Evolutionary conservation across 805 yeast species (phyloP), one percentile per base, ranked within the genome.

Genomic region (Pichia occidentalis): DNA sequence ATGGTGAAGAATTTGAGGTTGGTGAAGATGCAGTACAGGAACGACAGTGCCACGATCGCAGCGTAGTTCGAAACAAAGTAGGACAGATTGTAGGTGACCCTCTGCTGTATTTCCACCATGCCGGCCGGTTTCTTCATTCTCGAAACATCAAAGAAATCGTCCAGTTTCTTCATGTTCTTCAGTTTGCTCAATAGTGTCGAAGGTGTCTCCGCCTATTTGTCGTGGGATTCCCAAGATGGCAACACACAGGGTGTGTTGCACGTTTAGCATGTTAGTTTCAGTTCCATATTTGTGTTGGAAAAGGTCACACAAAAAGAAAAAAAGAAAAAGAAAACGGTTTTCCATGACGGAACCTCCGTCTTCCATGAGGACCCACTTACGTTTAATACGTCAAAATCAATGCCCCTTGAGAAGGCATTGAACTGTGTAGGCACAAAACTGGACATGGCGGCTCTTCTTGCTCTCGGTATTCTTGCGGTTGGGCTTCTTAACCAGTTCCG

Each of bases 121-220:
- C 84, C 85, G 39, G 69, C 71, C 11, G 98, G 98, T 57, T 83
- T 84, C 37, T 90, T 78, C 45, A 88, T 59, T 60, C 95, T 78
- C 56, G 81, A 80, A 57, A 80, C 56, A 59, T 92, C 96, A 54
- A 90, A 86, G 57, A 92, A 92, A 57, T 92, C 98, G 58, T 79
- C 85, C 13, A 88, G 84, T 22, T 94, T 80, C 52, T 81, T 80
- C 50, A 92, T 63, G 51, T 82, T 75, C 40, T 86, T 64, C 37
- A 85, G 61, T 42, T 79, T 72, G 34, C 71, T 57, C 54, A 79
- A 83, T 40, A 88, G 57, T 2, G 77, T 58, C 10, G 61, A 51
- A 14, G 60, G 53, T 14, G 63, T 54, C 29, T 57, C 64, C 24
- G 54, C 54, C 60, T 58, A 5, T 26, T n/a, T n/a, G n/a, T n/a